Conservation (phyloP, 2,329 filamentous ascomycete species). For the Metarhizium humberi region DNA sequence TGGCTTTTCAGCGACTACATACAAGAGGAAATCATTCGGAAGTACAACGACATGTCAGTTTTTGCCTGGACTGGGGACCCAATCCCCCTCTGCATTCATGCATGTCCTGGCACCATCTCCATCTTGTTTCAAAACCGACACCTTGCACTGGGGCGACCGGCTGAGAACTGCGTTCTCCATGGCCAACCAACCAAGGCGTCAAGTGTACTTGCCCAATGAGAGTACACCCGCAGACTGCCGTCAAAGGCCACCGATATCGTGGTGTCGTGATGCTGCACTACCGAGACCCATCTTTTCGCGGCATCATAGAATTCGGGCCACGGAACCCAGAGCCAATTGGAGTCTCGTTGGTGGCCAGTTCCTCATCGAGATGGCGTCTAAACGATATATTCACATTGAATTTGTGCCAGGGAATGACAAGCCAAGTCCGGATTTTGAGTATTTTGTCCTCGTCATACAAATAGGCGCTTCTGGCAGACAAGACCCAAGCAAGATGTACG, state of each 20-base stretch:
- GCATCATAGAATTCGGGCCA: not conserved
- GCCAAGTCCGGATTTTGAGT: not conserved
- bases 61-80: slow-evolving; percentile 11
- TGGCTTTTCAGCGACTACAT: slow-evolving; percentile 9
- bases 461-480: not conserved
- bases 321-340: not conserved
- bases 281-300: not conserved
- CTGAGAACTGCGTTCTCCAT: not conserved
- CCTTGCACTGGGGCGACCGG: not conserved
- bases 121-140: not conserved
- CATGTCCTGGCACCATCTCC: not conserved
- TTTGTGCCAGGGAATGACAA: slow-evolving; percentile 1
- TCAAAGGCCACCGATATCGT: not conserved
- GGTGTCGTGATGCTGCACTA: not conserved
- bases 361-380: slow-evolving; percentile 1
- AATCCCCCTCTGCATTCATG: not conserved
- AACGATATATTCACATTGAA: slow-evolving; percentile 1
- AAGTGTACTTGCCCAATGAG: not conserved
- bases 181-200: not conserved
- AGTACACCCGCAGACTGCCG: not conserved
- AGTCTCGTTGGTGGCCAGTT: not conserved
- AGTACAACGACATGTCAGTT: slow-evolving; percentile 11
- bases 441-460: slow-evolving; percentile 1
- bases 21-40: slow-evolving; percentile 16
- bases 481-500: too few relatives aligned